These are phyloP conservation scores for Acanthamoeba rhysodes DNA, from an alignment of 208 protist genomes.

Conservation along the genomic window DNA sequence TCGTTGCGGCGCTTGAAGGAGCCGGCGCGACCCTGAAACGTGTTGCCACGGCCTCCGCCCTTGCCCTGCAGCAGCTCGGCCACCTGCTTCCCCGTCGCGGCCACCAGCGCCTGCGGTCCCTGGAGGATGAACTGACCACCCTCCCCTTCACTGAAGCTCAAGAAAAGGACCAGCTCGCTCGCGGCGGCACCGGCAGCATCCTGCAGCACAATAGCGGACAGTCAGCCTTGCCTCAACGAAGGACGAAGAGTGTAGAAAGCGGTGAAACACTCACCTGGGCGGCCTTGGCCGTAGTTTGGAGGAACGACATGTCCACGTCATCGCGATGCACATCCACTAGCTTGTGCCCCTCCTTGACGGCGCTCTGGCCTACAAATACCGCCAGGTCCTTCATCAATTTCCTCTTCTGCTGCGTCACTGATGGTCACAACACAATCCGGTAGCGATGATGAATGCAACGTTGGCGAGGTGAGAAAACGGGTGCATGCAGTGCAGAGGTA, in stretches of 20 bases:
- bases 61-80: conserved; percentile 28
- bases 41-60: conserved; percentile 57
- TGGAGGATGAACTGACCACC: conserved; percentile 21
- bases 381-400: conserved; percentile 57
- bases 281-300: background rate
- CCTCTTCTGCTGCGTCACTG: conserved; percentile 31
- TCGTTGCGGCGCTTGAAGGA: conserved; percentile 9
- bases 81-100: background rate
- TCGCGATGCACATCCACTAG: conserved; percentile 20
- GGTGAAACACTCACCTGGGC: background rate
- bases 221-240: background rate
- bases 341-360: conserved; percentile 11
- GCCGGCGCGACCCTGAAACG: conserved; percentile 30
- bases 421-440: background rate
- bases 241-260: background rate
- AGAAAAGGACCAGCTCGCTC: conserved; percentile 16
- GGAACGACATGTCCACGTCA: conserved; percentile 48
- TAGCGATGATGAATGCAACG: background rate
- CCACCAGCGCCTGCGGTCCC: conserved; percentile 31
- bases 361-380: background rate
- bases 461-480: background rate
- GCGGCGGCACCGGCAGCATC: background rate
- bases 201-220: background rate
- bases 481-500: background rate
- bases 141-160: conserved; percentile 33